Evolutionary conservation across 768 basidiomycete species (phyloP).

Genomic region (Calvatia gigantea): DNA sequence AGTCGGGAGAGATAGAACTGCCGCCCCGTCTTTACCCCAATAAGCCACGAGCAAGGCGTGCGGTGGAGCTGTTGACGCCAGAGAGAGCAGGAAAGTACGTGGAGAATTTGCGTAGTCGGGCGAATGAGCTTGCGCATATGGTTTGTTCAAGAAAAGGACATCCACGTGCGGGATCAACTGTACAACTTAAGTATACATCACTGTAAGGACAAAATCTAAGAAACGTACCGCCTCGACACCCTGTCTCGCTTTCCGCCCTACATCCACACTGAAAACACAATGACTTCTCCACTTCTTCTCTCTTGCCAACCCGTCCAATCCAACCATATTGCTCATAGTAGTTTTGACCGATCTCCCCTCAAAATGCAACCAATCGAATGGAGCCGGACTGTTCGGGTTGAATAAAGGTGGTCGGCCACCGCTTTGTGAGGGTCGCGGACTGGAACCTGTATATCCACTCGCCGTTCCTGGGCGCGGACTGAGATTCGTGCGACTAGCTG

Average conservation of each 20-base stretch:
- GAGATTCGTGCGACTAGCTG: neutral
- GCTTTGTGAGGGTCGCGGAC: conserved; percentile 30
- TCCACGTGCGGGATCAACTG: conserved; percentile 83
- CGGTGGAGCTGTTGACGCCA: conserved; percentile 60
- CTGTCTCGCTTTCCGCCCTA: conserved; percentile 69
- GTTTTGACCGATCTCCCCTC: conserved; percentile 80
- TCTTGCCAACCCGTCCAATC: conserved; percentile 76
- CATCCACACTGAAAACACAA: conserved; percentile 78
- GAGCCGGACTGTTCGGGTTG: conserved; percentile 62
- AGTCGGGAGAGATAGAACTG: conserved; percentile 77
- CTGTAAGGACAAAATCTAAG: conserved; percentile 2
- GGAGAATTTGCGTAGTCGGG: conserved; percentile 61
- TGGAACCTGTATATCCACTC: conserved; percentile 13
- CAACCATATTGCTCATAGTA: conserved; percentile 73
- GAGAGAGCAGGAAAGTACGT: conserved; percentile 72
- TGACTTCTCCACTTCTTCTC: conserved; percentile 83
- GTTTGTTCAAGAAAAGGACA: conserved; percentile 74
- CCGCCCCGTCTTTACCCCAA: conserved; percentile 79
- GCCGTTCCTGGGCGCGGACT: conserved; percentile 6
- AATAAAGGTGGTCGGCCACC: conserved; percentile 24
- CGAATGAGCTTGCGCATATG: conserved; percentile 63
- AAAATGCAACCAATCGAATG: conserved; percentile 86
- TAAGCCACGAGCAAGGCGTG: conserved; percentile 81
- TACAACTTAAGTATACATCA: neutral
- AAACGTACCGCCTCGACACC: conserved; percentile 74